phyloP scores from a whole-genome alignment of 2,329 filamentous ascomycete species.

The Beauveria australis region DNA sequence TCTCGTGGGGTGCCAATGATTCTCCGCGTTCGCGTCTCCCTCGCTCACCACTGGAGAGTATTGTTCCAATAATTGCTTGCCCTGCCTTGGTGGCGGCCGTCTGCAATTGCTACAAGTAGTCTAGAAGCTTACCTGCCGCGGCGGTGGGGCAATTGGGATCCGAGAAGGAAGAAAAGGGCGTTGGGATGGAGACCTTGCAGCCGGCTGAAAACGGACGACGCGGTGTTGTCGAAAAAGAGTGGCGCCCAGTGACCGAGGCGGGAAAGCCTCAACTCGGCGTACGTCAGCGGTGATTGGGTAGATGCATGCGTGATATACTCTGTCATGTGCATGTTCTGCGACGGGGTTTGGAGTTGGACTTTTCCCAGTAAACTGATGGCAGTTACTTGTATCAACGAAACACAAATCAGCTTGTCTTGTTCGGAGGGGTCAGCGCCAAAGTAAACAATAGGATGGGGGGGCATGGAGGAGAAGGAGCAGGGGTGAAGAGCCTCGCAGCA shows the following conservation, averaged over 20 bases:
- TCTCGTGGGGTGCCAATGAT: background rate
- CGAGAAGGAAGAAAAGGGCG: background rate
- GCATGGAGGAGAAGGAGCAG: background rate
- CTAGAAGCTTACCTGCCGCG: slow-evolving; percentile 1
- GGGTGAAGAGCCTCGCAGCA: background rate
- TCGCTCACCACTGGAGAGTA: background rate
- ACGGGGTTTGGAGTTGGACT: background rate
- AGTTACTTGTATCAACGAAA: no score
- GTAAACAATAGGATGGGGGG: slow-evolving; percentile 8
- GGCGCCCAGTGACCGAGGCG: background rate
- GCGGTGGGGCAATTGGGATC: slow-evolving; percentile 6
- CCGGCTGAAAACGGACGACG: slow-evolving; percentile 3
- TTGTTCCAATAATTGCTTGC: background rate
- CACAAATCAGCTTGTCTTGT: no score
- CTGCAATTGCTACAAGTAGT: background rate
- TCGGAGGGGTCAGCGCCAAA: slow-evolving; percentile 11
- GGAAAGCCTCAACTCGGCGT: background rate
- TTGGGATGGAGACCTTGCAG: background rate
- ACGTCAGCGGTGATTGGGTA: background rate
- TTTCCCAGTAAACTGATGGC: no score
- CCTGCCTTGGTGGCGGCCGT: background rate
- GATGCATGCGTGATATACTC: slow-evolving; percentile 2
- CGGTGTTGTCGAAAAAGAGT: background rate
- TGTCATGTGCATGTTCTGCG: slow-evolving; percentile 6
- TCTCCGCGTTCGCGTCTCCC: background rate